Evolutionary conservation across 805 yeast species (phyloP).

Genomic region (Kuraishia hungarica): DNA sequence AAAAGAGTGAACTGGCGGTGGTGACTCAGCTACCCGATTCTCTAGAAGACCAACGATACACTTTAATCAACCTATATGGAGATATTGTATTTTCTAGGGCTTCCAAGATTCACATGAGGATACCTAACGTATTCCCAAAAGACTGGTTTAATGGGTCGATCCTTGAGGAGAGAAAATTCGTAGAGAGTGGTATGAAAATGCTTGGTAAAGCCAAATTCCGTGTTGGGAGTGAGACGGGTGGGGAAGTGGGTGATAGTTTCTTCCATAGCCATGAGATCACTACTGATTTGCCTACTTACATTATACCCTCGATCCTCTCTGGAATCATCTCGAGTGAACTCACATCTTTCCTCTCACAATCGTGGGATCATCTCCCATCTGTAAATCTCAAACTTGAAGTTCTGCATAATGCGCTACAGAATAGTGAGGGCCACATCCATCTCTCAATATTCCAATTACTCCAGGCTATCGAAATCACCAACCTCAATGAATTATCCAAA

Average conservation of each 20-base stretch:
- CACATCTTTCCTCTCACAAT: conserved; percentile 14
- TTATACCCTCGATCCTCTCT: conserved; percentile 22
- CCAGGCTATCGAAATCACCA: conserved; percentile 23
- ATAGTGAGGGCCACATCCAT: conserved; percentile 30
- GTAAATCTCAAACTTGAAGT: conserved; percentile 25
- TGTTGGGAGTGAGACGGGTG: conserved; percentile 19
- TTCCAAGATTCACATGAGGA: conserved; percentile 35
- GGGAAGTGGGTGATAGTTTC: conserved; percentile 2
- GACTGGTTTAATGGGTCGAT: conserved; percentile 22
- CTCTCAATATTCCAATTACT: conserved; percentile 29
- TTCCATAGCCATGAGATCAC: conserved; percentile 1
- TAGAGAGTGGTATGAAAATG: conserved; percentile 9
- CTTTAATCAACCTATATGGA: conserved; percentile 51
- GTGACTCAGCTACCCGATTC: conserved; percentile 44
- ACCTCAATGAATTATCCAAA: conserved; percentile 18
- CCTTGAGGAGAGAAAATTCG: conserved; percentile 15
- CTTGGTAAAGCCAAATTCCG: conserved; percentile 25
- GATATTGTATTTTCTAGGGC: conserved; percentile 40
- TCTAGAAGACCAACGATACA: conserved; percentile 43
- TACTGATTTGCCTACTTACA: conserved; percentile 16
- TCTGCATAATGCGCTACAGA: conserved; percentile 24
- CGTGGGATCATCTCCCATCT: conserved; percentile 24
- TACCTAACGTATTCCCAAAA: conserved; percentile 44
- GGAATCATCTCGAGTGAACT: conserved; percentile 20
- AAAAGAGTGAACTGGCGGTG: conserved; percentile 40